phyloP scores from a whole-genome alignment of 2,329 filamentous ascomycete species.

The Sclerotinia nivalis region DNA sequence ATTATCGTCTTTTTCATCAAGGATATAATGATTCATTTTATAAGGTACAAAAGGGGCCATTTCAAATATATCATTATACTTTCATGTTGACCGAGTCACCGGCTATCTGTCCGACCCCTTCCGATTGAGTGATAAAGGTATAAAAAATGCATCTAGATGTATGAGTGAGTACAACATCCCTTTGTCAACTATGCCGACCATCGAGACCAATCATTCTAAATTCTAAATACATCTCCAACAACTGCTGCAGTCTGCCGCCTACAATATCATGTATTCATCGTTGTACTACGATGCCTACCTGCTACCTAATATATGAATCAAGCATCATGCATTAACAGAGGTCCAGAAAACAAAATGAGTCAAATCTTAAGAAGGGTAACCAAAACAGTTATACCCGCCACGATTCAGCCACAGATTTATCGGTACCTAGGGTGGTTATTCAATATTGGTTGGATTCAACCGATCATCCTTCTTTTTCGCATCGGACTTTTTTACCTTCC shows the following conservation, averaged over 20 bases:
- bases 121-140: slow-evolving; percentile 18
- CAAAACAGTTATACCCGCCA: neutral
- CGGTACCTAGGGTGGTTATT: no score
- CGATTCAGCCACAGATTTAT: neutral
- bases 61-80: neutral
- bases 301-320: neutral
- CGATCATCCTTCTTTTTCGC: neutral
- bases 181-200: neutral
- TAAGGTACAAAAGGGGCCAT: neutral
- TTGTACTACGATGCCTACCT: neutral
- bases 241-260: slow-evolving; percentile 8
- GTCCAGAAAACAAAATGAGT: neutral
- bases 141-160: neutral
- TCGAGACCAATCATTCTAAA: neutral
- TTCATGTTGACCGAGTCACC: slow-evolving; percentile 19
- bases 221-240: neutral
- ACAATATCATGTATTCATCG: neutral
- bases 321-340: neutral
- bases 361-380: neutral
- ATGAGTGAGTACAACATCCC: slow-evolving; percentile 1
- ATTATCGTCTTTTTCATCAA: neutral
- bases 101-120: neutral
- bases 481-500: neutral
- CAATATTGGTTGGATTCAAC: no score
- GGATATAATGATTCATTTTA: neutral